Conservation (phyloP, 495 filamentous ascomycete genomes). For the Mytilinidion resinicola region DNA sequence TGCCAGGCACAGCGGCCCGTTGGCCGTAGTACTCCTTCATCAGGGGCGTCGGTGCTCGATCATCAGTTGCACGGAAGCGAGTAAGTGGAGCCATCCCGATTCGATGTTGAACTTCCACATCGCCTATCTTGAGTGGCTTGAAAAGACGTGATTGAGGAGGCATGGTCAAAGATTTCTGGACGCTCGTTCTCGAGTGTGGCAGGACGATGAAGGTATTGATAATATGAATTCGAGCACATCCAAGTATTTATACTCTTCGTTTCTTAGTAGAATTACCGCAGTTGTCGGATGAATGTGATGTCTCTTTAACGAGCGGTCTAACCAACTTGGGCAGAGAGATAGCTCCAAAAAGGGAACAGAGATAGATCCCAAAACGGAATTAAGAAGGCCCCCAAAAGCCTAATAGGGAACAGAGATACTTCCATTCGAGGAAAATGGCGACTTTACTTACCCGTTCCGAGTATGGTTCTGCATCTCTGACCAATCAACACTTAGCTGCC, state of each 20-base stretch:
- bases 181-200: not conserved
- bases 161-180: constrained; percentile 2
- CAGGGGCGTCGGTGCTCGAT: constrained; percentile 38
- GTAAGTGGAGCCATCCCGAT: constrained; percentile 35
- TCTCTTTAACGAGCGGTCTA: too few species aligned
- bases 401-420: not conserved
- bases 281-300: too few species aligned
- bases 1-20: constrained; percentile 49
- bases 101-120: constrained; percentile 24
- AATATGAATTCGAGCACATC: too few species aligned
- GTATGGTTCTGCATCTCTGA: not conserved
- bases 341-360: not conserved
- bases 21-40: constrained; percentile 55
- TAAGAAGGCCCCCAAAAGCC: constrained; percentile 4
- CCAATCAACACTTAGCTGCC: not conserved
- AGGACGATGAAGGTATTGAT: not conserved
- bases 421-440: not conserved
- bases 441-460: too few species aligned
- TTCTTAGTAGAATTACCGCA: too few species aligned
- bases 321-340: not conserved
- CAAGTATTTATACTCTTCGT: too few species aligned
- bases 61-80: constrained; percentile 44
- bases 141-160: constrained; percentile 11
- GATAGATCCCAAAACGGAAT: not conserved
- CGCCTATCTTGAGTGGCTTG: constrained; percentile 13